Conservation (phyloP, 495 filamentous ascomycete genomes). For the Podospora anserina region DNA sequence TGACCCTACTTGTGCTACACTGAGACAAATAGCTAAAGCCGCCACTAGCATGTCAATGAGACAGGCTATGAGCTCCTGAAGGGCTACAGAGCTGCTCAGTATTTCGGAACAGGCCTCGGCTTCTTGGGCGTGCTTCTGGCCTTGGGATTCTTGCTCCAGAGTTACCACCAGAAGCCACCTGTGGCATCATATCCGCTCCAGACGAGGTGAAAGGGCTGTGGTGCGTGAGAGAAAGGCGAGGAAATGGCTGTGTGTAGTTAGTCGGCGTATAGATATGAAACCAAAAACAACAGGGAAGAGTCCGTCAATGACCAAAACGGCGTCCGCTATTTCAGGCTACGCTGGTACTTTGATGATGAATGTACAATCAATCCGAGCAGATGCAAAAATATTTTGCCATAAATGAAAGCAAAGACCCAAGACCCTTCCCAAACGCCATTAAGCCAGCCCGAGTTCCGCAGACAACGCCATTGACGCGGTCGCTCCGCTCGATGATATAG, state of each 20-base stretch:
- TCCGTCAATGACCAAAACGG: constrained; percentile 1
- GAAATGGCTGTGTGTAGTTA: constrained; percentile 1
- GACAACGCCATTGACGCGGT: constrained; percentile 23
- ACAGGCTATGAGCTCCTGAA: constrained; percentile 34
- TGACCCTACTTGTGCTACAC: neutral
- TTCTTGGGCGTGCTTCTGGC: constrained; percentile 45
- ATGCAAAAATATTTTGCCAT: constrained; percentile 11
- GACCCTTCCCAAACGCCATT: constrained; percentile 28
- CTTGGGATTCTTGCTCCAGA: constrained; percentile 19
- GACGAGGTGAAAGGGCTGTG: neutral
- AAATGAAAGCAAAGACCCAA: constrained; percentile 26
- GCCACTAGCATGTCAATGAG: constrained; percentile 23
- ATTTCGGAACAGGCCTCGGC: constrained; percentile 55
- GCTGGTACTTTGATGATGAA: neutral
- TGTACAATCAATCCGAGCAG: constrained; percentile 11
- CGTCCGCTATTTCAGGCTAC: constrained; percentile 10
- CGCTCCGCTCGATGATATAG: constrained; percentile 18
- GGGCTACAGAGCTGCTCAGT: constrained; percentile 58
- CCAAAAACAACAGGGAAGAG: constrained; percentile 3
- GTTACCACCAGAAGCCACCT: constrained; percentile 1
- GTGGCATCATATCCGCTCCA: neutral
- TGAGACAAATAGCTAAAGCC: neutral
- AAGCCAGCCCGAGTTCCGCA: constrained; percentile 27
- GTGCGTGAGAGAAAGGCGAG: neutral
- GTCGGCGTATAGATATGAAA: neutral